Evolutionary conservation across 1,284 basidiomycete genomes (phyloP), one percentile per base, ranked within the genome.

Genomic region (Gymnopus androsaceus): DNA sequence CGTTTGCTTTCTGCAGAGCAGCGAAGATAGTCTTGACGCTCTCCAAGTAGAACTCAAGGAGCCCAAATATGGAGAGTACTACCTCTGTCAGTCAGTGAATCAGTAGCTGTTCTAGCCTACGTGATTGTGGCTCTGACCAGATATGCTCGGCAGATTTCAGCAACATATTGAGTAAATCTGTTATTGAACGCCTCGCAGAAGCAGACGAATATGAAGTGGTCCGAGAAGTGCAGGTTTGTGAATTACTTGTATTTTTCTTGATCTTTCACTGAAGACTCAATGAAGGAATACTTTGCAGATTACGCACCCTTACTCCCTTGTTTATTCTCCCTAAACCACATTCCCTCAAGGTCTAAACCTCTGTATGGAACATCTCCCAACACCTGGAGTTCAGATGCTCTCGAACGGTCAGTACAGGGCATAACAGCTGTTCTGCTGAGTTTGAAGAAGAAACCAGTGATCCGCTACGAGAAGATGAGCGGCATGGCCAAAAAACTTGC

Each of bases 141-240:
- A 46, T 57, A 25, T 62, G n/a, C n/a, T n/a, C n/a, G n/a, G n/a
- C n/a, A 97, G 95, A 95, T 75, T 99, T 99, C 69, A 98, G 95
- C 73, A 98, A 97, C 65, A 85, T 91, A 28, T 75, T 99, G 56
- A 92, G 83, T 59, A 99, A 98, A 75, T 81, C 84, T 3, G 84
- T 90, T 34, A 98, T 99, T 53, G 97, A 99, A 74, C 81, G 90
- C 11, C 80, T 99, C 54, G 97, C 97, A 0, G 91, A 94, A 64
- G 93, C 90, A 21, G 97, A 99, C 69, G 93, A 97, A 71, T 94
- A 94, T 63, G 95, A 98, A 71, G 90, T 98, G 14, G 96, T 99
- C 25, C 85, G 88, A 60, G 96, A 99, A 77, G 92, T 99, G 2
- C 95, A 98, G 81, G 94, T 95, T 65, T 61, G 81, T 67, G 11